Conservation (phyloP, 176 grass and related monocot species). For the Oryza nivara region DNA sequence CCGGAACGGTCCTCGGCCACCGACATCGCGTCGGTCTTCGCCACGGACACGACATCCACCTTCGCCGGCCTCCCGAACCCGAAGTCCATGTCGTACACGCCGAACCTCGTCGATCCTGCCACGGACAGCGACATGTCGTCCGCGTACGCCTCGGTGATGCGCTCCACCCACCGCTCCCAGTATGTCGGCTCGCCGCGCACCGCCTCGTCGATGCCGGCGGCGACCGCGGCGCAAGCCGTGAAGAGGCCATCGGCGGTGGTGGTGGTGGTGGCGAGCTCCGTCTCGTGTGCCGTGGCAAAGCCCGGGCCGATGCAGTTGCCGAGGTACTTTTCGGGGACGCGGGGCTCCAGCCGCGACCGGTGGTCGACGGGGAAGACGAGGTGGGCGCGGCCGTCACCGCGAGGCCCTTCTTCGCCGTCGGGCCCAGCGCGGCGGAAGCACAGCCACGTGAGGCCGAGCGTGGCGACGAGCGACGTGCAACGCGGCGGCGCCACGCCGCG, state of each 20-base stretch:
- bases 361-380: neutral
- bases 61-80: slow-evolving; percentile 49
- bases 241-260: neutral
- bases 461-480: slow-evolving; percentile 39
- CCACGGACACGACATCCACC: slow-evolving; percentile 39
- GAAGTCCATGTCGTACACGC: slow-evolving; percentile 47
- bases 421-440: slow-evolving; percentile 6
- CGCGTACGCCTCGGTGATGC: neutral
- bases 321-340: slow-evolving; percentile 49
- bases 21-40: slow-evolving; percentile 31
- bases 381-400: neutral
- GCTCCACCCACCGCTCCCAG: neutral
- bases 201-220: slow-evolving; percentile 25
- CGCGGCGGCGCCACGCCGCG: neutral
- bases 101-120: slow-evolving; percentile 47
- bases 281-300: neutral
- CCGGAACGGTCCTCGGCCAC: slow-evolving; percentile 36
- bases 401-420: neutral
- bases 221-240: slow-evolving; percentile 33
- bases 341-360: slow-evolving; percentile 22
- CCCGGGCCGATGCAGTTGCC: slow-evolving; percentile 57
- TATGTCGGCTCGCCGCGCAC: neutral
- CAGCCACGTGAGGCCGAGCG: slow-evolving; percentile 26
- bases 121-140: neutral
- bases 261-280: slow-evolving; percentile 16